Evolutionary conservation across 257 asterid species (phyloP), one percentile per base, ranked within the genome.

Genomic region (Cordia subcordata): DNA sequence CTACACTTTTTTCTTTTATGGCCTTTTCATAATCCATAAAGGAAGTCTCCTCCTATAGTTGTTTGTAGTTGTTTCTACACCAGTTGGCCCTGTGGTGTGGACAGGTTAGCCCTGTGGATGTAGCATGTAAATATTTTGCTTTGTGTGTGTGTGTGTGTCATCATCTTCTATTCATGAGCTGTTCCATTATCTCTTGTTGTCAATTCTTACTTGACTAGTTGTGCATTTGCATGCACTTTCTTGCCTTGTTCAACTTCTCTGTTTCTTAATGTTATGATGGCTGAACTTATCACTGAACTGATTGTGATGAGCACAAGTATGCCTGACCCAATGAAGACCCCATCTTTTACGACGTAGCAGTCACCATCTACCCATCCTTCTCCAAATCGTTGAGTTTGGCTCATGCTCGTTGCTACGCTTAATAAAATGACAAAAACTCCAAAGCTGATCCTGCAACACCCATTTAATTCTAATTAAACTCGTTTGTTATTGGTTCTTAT

Each of bases 351-450:
- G 9, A 83, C 46, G 75, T 87, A 90, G 79, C 96, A 90, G 42
- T 87, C 86, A 19, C 95, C 89, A 68, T 85, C 85, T 66, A 87
- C 56, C 97, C 97, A 90, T 40, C 96, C 97, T 68, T 83, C 83
- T 19, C 97, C 96, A 20, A 76, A 58, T 1, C 39, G 66, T 57
- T 90, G 97, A 10, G 72, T 67, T 58, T 40, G 65, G 73, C 65
- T 90, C 95, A 90, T 90, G 80, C 94, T 85, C 13, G 86, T 81
- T 11, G 87, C 94, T 59, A 64, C 72, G 32, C 87, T 77, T 32
- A 87, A 38, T 68, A 87, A 45, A 53, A 75, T 65, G n/a, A 68
- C 70, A 27, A 79, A 72, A 45, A 78, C 58, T 55, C 94, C 95
- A 68, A 83, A 90, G 68, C 83, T 77, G 54, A 83, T 66, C 97